Evolutionary conservation across 306 rosid species (phyloP), one percentile per base, ranked within the genome.

Genomic region (Fragaria nilgerrensis): DNA sequence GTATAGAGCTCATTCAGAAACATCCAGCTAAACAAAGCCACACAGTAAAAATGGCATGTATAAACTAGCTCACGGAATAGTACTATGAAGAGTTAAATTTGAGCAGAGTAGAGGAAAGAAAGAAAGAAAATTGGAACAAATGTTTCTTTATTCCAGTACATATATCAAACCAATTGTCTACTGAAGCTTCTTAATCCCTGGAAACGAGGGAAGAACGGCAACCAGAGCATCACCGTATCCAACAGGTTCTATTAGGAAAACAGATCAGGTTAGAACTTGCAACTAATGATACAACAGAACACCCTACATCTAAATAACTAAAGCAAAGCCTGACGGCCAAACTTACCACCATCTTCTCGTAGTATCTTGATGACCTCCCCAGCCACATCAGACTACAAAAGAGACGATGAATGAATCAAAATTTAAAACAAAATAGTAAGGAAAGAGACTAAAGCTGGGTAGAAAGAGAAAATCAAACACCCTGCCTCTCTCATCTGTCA

Each of bases 151-250:
- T 20, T 62, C 45, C 78, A 62, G n/a, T 44, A 61, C 59, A 44
- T 7, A 37, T 22, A 53, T 8, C 63, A 53, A 17, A 36, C 22
- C 39, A 62, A 74, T 56, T 10, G 48, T 79, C 85, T 89, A 90
- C 47, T 90, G 91, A 83, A 94, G 96, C 89, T 86, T 90, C 85
- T 90, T 88, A 75, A 92, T 92, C 81, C 98, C 97, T 1, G 97
- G 97, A 81, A 94, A 94, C 43, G 96, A 89, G 0, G 97, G 98
- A 71, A 94, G 92, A 76, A 94, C 37, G 16, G 93, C 93, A 11
- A 94, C 65, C n/a, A 94, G 90, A 74, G 93, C 83, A 63, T 94
- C 98, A 16, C 91, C 96, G 67, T 94, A 94, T 84, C 98, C 97
- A 75, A 95, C 91, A 32, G 97, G 89, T 17, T 95, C 98, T 94